These are phyloP conservation scores for Pythium aquatile DNA, from an alignment of 352 stramenopile genomes.

Conservation along the genomic window DNA sequence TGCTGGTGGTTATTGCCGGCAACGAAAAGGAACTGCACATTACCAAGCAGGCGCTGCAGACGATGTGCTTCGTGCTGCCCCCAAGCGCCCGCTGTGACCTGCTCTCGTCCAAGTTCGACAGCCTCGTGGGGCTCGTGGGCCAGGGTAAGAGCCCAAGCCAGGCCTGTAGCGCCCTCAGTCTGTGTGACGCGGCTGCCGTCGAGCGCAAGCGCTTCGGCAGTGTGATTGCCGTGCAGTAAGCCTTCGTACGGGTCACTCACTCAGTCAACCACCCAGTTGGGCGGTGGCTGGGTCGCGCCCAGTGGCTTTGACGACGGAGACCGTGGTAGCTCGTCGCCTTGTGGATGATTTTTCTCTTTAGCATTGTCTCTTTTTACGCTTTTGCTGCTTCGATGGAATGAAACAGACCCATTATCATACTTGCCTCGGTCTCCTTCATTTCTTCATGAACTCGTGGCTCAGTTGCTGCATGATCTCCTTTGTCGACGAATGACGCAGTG, in stretches of 20 bases:
- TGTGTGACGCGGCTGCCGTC: slow-evolving; percentile 53
- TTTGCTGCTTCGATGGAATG: slow-evolving; percentile 1
- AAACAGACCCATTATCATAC: background rate
- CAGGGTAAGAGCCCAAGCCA: slow-evolving; percentile 51
- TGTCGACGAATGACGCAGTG: slow-evolving; percentile 14
- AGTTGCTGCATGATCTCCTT: slow-evolving; percentile 12
- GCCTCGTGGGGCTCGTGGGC: slow-evolving; percentile 52
- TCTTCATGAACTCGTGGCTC: background rate
- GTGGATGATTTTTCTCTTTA: slow-evolving; percentile 7
- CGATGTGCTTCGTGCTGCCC: slow-evolving; percentile 73
- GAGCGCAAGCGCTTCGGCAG: slow-evolving; percentile 18
- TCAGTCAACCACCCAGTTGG: too few relatives aligned
- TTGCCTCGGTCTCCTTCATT: background rate
- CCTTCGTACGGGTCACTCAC: background rate
- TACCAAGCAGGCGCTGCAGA: slow-evolving; percentile 68
- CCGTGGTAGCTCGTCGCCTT: background rate
- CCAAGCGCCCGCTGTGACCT: slow-evolving; percentile 56
- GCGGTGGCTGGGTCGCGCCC: background rate
- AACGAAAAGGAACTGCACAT: slow-evolving; percentile 52
- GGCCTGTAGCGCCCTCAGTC: slow-evolving; percentile 51
- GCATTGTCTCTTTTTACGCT: slow-evolving; percentile 5
- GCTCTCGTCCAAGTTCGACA: slow-evolving; percentile 78
- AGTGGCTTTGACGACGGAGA: background rate
- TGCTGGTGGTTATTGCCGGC: slow-evolving; percentile 46
- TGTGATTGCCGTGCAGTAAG: slow-evolving; percentile 21